A percentile compares a stretch with the other conserved stretches of the same genome.
Evolutionary conservation across 148 eudicot genomes (phyloP).

Genomic region (Silene conica): DNA sequence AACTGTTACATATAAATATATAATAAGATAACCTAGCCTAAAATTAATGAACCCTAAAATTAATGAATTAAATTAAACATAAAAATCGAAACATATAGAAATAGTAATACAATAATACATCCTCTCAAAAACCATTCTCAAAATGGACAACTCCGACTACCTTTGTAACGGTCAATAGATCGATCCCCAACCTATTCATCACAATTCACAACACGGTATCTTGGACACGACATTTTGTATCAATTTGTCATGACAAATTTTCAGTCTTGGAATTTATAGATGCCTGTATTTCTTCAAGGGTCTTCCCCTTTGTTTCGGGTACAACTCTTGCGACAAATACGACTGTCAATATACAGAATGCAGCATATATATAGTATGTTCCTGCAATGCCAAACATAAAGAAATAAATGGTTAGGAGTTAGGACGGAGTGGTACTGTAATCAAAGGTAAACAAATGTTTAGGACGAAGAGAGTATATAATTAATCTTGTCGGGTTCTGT

Average conservation of each 20-base stretch:
- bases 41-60: too few relatives aligned
- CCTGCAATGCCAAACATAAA: slow-evolving; percentile 31
- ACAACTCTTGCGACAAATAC: slow-evolving; percentile 61
- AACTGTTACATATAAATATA: too few relatives aligned
- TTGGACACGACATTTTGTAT: background rate
- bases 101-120: too few relatives aligned
- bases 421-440: background rate
- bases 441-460: background rate
- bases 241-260: background rate
- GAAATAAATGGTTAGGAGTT: background rate
- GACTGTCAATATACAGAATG: slow-evolving; percentile 37
- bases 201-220: background rate
- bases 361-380: slow-evolving; percentile 56
- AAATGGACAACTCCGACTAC: background rate
- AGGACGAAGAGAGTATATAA: background rate
- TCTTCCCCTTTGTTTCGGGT: slow-evolving; percentile 78
- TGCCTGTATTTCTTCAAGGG: slow-evolving; percentile 64
- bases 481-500: background rate
- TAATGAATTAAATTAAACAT: too few relatives aligned
- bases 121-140: background rate
- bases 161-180: background rate
- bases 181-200: background rate
- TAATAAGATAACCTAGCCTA: too few relatives aligned
- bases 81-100: too few relatives aligned
- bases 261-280: slow-evolving; percentile 27